Conservation (phyloP, 441 rosid species). For the Omphalea diandra region DNA sequence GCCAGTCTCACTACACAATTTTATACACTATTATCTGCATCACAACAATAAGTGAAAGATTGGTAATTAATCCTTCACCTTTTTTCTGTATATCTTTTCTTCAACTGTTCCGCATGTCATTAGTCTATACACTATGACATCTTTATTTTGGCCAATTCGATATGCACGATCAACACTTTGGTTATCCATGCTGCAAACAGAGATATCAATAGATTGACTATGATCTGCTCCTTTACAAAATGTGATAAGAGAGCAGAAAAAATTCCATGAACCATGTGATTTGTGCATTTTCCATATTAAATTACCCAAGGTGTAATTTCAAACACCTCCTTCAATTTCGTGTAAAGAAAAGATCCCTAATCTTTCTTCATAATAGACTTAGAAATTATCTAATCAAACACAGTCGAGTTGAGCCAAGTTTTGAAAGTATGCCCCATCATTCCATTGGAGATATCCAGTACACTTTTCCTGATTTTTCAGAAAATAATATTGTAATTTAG, state of each 20-base stretch:
- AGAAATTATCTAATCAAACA: background rate
- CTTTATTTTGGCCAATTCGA: constrained; percentile 93
- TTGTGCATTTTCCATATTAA: no score
- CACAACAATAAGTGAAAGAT: background rate
- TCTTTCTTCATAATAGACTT: background rate
- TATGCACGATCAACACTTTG: constrained; percentile 98
- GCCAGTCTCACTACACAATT: background rate
- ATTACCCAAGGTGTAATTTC: background rate
- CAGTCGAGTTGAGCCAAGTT: no score
- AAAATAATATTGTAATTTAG: no score
- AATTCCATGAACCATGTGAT: no score
- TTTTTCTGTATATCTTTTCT: constrained; percentile 96
- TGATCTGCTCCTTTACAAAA: background rate
- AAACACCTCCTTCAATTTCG: background rate
- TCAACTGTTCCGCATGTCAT: constrained; percentile 98
- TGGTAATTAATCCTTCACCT: constrained; percentile 43
- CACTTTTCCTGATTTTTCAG: no score
- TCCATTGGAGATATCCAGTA: no score
- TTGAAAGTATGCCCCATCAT: no score
- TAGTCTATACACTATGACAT: constrained; percentile 89
- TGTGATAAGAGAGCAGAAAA: background rate
- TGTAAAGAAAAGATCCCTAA: background rate
- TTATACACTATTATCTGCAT: background rate
- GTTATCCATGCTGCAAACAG: constrained; percentile 70
- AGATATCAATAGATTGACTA: background rate